Evolutionary conservation across 257 asterid genomes (phyloP).

Genomic region (Penstemon davidsonii): DNA sequence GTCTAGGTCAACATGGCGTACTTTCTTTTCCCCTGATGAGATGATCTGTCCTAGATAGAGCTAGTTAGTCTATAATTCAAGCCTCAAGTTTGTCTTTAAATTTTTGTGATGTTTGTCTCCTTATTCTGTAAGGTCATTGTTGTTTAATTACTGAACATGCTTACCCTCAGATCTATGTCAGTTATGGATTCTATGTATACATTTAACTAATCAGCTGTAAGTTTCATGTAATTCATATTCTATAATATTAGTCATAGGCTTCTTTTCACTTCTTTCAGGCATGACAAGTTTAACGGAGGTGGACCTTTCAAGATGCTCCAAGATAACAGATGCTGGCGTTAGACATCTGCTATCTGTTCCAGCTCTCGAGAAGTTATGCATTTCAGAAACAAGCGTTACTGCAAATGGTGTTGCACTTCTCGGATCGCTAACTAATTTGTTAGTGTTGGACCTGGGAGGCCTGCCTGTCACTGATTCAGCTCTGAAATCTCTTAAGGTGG

Average conservation of each 20-base stretch:
- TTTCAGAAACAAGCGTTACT: slow-evolving; percentile 81
- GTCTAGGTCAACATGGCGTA: slow-evolving; percentile 15
- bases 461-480: slow-evolving; percentile 72
- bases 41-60: slow-evolving; percentile 11
- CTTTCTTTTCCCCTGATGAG: slow-evolving; percentile 1
- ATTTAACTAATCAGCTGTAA: background rate
- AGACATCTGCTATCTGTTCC: slow-evolving; percentile 65
- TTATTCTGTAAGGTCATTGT: background rate
- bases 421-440: slow-evolving; percentile 59
- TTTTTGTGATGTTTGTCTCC: background rate
- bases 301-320: slow-evolving; percentile 82
- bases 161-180: slow-evolving; percentile 21
- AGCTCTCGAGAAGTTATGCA: slow-evolving; percentile 69
- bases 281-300: slow-evolving; percentile 66
- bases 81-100: slow-evolving; percentile 6
- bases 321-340: slow-evolving; percentile 77
- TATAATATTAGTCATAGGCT: background rate
- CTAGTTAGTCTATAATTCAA: background rate
- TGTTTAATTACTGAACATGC: slow-evolving; percentile 15
- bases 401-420: slow-evolving; percentile 62
- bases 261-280: slow-evolving; percentile 50
- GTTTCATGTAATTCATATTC: slow-evolving; percentile 14
- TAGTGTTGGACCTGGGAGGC: slow-evolving; percentile 80
- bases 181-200: slow-evolving; percentile 18
- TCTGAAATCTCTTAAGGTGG: slow-evolving; percentile 74